phyloP scores from a whole-genome alignment of 805 yeast species.

The Millerozyma miso region DNA sequence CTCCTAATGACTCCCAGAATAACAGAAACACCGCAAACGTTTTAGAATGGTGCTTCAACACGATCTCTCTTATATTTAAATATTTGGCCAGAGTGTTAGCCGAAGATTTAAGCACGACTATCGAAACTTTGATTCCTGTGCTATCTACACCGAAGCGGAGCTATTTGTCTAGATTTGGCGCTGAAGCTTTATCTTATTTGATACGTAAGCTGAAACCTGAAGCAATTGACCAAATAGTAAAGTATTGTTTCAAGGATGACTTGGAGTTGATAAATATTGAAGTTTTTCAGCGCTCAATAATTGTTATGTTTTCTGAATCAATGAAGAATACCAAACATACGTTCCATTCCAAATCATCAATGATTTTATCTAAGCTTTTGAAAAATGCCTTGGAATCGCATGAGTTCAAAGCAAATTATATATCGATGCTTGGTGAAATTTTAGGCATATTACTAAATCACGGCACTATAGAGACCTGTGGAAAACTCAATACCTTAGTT shows the following conservation, averaged over 20 bases:
- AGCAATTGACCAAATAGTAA: constrained; percentile 44
- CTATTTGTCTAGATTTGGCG: constrained; percentile 74
- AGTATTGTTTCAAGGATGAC: constrained; percentile 36
- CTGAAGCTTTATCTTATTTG: constrained; percentile 85
- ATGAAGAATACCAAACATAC: constrained; percentile 67
- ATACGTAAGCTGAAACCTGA: constrained; percentile 60
- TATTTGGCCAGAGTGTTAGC: constrained; percentile 67
- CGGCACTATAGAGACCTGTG: constrained; percentile 47
- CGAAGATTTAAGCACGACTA: constrained; percentile 65
- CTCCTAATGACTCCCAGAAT: constrained; percentile 48
- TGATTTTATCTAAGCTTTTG: constrained; percentile 41
- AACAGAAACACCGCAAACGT: constrained; percentile 53
- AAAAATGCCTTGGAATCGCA: constrained; percentile 1
- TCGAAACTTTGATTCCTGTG: constrained; percentile 58
- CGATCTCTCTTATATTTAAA: constrained; percentile 85
- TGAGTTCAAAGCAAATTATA: constrained; percentile 15
- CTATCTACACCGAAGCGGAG: constrained; percentile 54
- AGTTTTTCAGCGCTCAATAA: constrained; percentile 53
- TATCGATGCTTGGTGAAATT: constrained; percentile 55
- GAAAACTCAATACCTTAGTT: constrained; percentile 37
- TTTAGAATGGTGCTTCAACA: constrained; percentile 79
- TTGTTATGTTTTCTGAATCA: constrained; percentile 65
- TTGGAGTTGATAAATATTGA: constrained; percentile 28
- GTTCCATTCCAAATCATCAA: constrained; percentile 66
- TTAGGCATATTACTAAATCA: constrained; percentile 50